Conservation (phyloP, 805 yeast genomes). For the Pichia heedii region DNA sequence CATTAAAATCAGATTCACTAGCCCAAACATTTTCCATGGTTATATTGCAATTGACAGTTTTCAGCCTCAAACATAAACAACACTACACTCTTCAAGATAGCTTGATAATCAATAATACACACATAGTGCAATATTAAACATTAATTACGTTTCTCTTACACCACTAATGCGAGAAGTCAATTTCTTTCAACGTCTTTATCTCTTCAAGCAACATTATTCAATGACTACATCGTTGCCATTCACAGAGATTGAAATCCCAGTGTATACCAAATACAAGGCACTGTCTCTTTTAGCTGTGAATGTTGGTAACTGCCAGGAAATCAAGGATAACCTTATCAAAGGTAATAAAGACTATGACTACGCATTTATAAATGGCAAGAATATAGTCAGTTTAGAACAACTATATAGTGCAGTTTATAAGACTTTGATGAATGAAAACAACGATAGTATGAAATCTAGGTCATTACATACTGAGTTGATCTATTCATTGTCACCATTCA, state of each 20-base stretch:
- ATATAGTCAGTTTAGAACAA: conserved; percentile 54
- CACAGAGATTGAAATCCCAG: conserved; percentile 12
- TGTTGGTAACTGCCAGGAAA: conserved; percentile 35
- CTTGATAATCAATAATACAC: no score
- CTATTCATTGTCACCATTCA: conserved; percentile 58
- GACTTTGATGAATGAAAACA: conserved; percentile 42
- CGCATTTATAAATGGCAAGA: conserved; percentile 56
- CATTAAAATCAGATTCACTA: neutral
- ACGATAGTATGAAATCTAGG: conserved; percentile 48
- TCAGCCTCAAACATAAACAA: no score
- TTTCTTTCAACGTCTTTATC: no score
- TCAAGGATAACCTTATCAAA: conserved; percentile 36
- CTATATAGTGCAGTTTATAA: conserved; percentile 51
- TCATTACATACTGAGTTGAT: conserved; percentile 65
- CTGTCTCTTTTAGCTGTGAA: conserved; percentile 32
- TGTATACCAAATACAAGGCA: conserved; percentile 14
- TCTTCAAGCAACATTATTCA: no score
- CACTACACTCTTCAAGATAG: no score
- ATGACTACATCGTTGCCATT: conserved; percentile 3
- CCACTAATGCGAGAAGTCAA: no score
- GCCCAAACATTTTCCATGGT: conserved; percentile 4
- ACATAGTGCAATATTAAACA: no score
- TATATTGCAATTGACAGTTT: no score
- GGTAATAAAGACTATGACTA: conserved; percentile 44
- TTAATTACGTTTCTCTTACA: no score